Evolutionary conservation across 768 basidiomycete genomes (phyloP), one percentile per base, ranked within the genome.

Genomic region (Leccinum pellstonianum): DNA sequence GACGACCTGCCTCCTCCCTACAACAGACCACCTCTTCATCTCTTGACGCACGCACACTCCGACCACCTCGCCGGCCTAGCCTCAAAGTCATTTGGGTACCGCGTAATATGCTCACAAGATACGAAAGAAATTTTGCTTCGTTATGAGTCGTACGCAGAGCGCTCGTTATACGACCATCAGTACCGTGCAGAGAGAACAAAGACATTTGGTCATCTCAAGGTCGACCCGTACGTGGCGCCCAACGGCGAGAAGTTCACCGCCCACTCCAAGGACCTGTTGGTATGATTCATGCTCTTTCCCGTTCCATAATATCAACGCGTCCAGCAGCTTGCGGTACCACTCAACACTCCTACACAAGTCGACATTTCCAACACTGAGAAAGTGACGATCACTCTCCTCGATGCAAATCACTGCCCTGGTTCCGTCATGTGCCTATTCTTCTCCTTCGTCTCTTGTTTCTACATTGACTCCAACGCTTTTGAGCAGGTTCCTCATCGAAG

Each of bases 331-430:
- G 65, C 83, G 2, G 64, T 90, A 48, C 82, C 85, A 0, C 67
- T 90, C 55, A 80, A 93, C 59, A 80, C 80, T 3, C 91, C 93
- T 0, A 88, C 84, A 0, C 59, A 69, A 33, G 78, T 87, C 31
- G 83, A 86, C 37, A 70, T 95, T 17, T 81, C 79, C 4, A 75
- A 80, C 23, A 76, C 76, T 8, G 83, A 87, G 64, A 72, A 69
- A 4, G 87, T 96, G 10, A 86, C 80, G 0, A 80, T 97, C 58
- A 95, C 93, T 0, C 79, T 90, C 10, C 73, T 97, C 8, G 91
- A 95, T 67, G 95, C 95, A 0, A 97, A 97, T 68, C 95, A 98
- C 71, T 97, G 95, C 70, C 95, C 93, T 11, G 95, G 95, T 0
- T 88, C 94, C 0, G 88, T 93, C 46, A 96, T 98, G 95, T 94